Conservation (phyloP, 257 asterid genomes). For the Echium plantagineum region DNA sequence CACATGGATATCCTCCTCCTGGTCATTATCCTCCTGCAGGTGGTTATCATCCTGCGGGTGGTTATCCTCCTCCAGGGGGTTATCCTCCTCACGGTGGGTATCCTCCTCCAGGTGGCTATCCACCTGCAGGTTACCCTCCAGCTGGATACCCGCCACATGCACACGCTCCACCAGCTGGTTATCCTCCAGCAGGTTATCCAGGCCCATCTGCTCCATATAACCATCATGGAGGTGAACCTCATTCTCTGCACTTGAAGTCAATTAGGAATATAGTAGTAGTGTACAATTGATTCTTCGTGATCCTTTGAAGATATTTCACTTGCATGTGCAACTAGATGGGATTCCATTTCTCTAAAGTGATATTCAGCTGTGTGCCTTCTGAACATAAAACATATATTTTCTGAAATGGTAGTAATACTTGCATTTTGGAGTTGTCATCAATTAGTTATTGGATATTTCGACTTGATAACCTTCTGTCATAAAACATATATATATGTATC, state of each 20-base stretch:
- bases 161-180: conserved; percentile 18
- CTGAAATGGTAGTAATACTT: neutral
- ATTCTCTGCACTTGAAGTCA: neutral
- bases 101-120: conserved; percentile 24
- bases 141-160: conserved; percentile 31
- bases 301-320: neutral
- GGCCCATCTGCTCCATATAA: conserved; percentile 29
- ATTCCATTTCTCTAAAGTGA: neutral
- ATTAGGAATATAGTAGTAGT: neutral
- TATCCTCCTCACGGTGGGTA: conserved; percentile 16
- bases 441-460: neutral
- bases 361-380: neutral
- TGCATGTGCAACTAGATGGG: neutral
- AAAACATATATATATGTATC: neutral
- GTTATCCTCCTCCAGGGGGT: conserved; percentile 6
- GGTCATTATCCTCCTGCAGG: conserved; percentile 27
- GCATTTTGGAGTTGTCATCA: neutral
- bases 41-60: conserved; percentile 32
- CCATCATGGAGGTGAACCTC: conserved; percentile 36
- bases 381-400: neutral
- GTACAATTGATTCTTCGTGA: neutral
- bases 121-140: conserved; percentile 34
- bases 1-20: conserved; percentile 12
- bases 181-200: conserved; percentile 37
- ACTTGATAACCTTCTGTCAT: neutral